Conservation (phyloP, 805 yeast genomes). For the Yarrowia sp. region DNA sequence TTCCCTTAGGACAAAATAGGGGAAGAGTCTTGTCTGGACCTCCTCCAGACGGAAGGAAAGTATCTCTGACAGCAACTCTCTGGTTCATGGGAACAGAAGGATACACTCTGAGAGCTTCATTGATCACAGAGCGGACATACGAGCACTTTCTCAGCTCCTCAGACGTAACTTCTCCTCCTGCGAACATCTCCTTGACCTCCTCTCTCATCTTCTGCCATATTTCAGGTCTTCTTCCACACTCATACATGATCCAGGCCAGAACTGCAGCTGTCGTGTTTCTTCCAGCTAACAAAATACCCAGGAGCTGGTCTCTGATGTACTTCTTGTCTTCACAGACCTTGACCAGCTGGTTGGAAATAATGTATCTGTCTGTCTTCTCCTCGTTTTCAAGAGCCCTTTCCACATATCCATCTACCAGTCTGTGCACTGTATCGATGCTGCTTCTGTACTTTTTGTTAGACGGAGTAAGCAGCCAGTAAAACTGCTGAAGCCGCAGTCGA, state of each 20-base stretch:
- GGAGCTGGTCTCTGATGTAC: slow-evolving; percentile 47
- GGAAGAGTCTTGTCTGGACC: slow-evolving; percentile 42
- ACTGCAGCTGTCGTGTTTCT: slow-evolving; percentile 53
- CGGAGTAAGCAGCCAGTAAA: neutral
- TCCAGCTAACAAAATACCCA: slow-evolving; percentile 50
- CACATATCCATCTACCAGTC: slow-evolving; percentile 29
- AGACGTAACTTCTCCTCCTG: slow-evolving; percentile 38
- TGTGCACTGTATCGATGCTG: neutral
- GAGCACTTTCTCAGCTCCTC: slow-evolving; percentile 46
- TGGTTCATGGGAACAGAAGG: slow-evolving; percentile 50
- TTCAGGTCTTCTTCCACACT: slow-evolving; percentile 45
- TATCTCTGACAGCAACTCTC: slow-evolving; percentile 44
- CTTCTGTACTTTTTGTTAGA: neutral
- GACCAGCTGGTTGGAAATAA: slow-evolving; percentile 48
- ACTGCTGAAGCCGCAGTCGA: slow-evolving; percentile 2
- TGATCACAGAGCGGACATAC: slow-evolving; percentile 46
- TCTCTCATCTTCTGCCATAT: slow-evolving; percentile 42
- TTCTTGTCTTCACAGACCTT: slow-evolving; percentile 46
- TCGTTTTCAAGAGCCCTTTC: slow-evolving; percentile 29
- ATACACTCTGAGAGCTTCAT: slow-evolving; percentile 47
- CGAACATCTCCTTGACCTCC: slow-evolving; percentile 31
- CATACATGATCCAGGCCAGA: slow-evolving; percentile 45
- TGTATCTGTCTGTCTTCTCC: slow-evolving; percentile 41
- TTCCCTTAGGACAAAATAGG: slow-evolving; percentile 43
- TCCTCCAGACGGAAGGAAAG: slow-evolving; percentile 52